These are phyloP conservation scores for Phytophthora hybrid DNA, from an alignment of 352 stramenopile genomes.

Conservation along the genomic window DNA sequence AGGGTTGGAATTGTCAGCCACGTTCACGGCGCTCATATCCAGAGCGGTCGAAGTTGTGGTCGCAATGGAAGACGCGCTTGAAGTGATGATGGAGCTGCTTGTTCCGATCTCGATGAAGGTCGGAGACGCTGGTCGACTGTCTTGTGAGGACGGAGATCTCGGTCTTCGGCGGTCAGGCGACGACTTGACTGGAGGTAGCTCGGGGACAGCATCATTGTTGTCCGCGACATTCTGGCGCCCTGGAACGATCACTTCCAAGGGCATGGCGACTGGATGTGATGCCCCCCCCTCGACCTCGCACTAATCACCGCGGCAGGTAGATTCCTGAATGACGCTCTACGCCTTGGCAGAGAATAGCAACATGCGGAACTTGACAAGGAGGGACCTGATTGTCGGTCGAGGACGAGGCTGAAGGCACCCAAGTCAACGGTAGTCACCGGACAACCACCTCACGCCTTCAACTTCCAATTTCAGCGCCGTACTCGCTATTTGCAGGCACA, in stretches of 20 bases:
- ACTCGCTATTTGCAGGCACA: constrained; percentile 32
- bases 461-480: constrained; percentile 32
- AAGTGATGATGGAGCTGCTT: constrained; percentile 38
- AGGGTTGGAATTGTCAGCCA: constrained; percentile 9
- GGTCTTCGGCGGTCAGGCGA: constrained; percentile 9
- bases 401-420: constrained; percentile 37
- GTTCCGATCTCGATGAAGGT: constrained; percentile 34
- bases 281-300: background rate
- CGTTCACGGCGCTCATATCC: constrained; percentile 12
- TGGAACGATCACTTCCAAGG: constrained; percentile 25
- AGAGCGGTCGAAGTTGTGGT: constrained; percentile 12
- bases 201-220: constrained; percentile 10
- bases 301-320: constrained; percentile 25
- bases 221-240: background rate
- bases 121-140: constrained; percentile 23
- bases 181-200: constrained; percentile 18
- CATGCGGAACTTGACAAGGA: constrained; percentile 14
- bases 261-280: constrained; percentile 17
- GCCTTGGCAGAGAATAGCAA: constrained; percentile 18
- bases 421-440: constrained; percentile 46
- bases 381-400: constrained; percentile 16
- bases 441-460: constrained; percentile 27
- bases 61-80: constrained; percentile 16
- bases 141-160: constrained; percentile 31
- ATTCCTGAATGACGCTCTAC: constrained; percentile 38